phyloP scores from a whole-genome alignment of 164 flowering plant genomes.

The Nymphaea thermarum region DNA sequence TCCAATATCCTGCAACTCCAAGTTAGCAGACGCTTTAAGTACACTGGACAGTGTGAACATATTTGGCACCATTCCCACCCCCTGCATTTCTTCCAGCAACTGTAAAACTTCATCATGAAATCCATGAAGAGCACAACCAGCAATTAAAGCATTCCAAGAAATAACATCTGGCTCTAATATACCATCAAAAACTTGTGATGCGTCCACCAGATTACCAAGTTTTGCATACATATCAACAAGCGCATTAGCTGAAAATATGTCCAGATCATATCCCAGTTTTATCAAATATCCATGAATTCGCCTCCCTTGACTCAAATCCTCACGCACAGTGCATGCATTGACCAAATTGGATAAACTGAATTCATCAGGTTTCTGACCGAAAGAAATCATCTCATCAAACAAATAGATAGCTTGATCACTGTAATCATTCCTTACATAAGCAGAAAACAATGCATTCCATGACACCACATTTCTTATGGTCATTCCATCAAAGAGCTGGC shows the following conservation, averaged over 20 bases:
- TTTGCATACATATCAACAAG: conserved; percentile 80
- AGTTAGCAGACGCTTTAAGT: conserved; percentile 52
- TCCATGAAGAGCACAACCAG: conserved; percentile 66
- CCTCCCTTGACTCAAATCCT: conserved; percentile 37
- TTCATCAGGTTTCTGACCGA: conserved; percentile 52
- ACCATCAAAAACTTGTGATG: conserved; percentile 36
- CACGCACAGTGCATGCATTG: conserved; percentile 49
- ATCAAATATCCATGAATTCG: conserved; percentile 51
- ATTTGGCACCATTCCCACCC: conserved; percentile 33
- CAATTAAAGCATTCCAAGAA: conserved; percentile 76
- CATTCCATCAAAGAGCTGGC: conserved; percentile 45
- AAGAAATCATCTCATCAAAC: conserved; percentile 48
- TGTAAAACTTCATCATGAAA: conserved; percentile 31
- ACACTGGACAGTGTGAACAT: conserved; percentile 61
- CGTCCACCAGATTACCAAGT: conserved; percentile 35
- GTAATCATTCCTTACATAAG: conserved; percentile 41
- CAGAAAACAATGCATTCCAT: conserved; percentile 66
- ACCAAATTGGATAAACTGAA: conserved; percentile 49
- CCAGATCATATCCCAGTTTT: conserved; percentile 48
- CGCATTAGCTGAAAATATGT: conserved; percentile 59
- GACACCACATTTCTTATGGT: conserved; percentile 48
- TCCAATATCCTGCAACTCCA: conserved; percentile 35
- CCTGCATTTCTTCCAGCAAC: conserved; percentile 38
- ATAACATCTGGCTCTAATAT: conserved; percentile 48
- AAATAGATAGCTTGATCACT: conserved; percentile 37